phyloP scores from a whole-genome alignment of 2,329 filamentous ascomycete species.

The Bipolaris oryzae region DNA sequence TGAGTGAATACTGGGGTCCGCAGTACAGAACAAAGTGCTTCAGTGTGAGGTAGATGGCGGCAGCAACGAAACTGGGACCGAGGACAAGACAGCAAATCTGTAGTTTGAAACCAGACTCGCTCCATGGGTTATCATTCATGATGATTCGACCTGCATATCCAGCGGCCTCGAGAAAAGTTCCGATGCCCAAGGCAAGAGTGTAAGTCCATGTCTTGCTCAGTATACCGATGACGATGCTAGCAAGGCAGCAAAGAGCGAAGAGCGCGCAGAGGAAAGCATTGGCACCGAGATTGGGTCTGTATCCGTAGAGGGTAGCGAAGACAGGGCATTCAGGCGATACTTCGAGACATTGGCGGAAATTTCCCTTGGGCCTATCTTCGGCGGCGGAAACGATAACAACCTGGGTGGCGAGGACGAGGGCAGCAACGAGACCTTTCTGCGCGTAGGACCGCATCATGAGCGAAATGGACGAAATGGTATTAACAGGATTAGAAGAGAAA shows the following conservation, averaged over 20 bases:
- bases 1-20: constrained; percentile 49
- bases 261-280: constrained; percentile 48
- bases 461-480: neutral
- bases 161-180: constrained; percentile 50
- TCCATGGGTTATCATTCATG: constrained; percentile 52
- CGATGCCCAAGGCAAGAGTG: constrained; percentile 49
- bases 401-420: constrained; percentile 17
- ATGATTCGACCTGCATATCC: constrained; percentile 53
- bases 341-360: constrained; percentile 32
- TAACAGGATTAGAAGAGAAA: neutral
- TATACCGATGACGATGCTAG: constrained; percentile 26
- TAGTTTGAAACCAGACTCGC: constrained; percentile 50
- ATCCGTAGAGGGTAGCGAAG: constrained; percentile 49
- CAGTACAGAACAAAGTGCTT: constrained; percentile 55
- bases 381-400: constrained; percentile 21
- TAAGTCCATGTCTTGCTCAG: constrained; percentile 50
- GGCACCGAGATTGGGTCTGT: constrained; percentile 47
- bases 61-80: constrained; percentile 53
- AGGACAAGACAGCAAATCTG: constrained; percentile 54
- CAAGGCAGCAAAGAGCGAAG: constrained; percentile 28
- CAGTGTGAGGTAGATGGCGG: constrained; percentile 55
- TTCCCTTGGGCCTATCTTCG: constrained; percentile 26
- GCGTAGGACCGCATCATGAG: constrained; percentile 13
- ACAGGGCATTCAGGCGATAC: constrained; percentile 39
- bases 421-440: constrained; percentile 16